Conservation (phyloP, 1,284 basidiomycete species). For the Ganoderma boninense region DNA sequence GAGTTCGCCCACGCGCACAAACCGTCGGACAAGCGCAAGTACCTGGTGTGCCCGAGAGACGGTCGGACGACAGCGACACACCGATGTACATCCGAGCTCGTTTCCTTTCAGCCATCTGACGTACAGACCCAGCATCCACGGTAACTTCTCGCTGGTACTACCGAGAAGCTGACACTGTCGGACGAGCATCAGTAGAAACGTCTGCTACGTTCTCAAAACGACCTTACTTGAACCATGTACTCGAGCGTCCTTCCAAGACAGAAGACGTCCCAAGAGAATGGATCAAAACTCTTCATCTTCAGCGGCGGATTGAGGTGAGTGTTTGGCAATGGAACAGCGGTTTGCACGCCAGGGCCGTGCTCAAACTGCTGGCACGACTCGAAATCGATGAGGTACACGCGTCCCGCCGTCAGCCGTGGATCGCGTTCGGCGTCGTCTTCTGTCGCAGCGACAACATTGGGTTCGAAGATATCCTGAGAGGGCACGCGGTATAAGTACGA, state of each 20-base stretch:
- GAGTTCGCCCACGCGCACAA: too few relatives aligned
- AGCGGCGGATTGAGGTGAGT: background rate
- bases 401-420: background rate
- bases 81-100: too few relatives aligned
- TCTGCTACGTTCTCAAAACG: too few relatives aligned
- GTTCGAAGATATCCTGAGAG: slow-evolving; percentile 24
- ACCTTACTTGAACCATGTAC: too few relatives aligned
- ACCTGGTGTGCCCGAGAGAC: too few relatives aligned
- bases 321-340: background rate
- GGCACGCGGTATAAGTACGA: too few relatives aligned
- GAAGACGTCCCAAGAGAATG: background rate
- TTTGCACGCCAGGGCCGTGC: background rate
- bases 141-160: too few relatives aligned
- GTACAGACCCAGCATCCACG: too few relatives aligned
- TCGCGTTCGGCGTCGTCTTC: background rate
- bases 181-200: too few relatives aligned
- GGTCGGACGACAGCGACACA: too few relatives aligned
- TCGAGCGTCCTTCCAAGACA: background rate
- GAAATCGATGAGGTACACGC: background rate
- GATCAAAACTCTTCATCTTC: background rate
- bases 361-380: background rate
- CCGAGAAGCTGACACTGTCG: too few relatives aligned
- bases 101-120: background rate
- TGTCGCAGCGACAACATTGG: slow-evolving; percentile 12
- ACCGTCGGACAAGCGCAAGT: too few relatives aligned